Evolutionary conservation across 495 filamentous ascomycete genomes (phyloP), one percentile per base, ranked within the genome.

Genomic region (Cladorrhinum samala): DNA sequence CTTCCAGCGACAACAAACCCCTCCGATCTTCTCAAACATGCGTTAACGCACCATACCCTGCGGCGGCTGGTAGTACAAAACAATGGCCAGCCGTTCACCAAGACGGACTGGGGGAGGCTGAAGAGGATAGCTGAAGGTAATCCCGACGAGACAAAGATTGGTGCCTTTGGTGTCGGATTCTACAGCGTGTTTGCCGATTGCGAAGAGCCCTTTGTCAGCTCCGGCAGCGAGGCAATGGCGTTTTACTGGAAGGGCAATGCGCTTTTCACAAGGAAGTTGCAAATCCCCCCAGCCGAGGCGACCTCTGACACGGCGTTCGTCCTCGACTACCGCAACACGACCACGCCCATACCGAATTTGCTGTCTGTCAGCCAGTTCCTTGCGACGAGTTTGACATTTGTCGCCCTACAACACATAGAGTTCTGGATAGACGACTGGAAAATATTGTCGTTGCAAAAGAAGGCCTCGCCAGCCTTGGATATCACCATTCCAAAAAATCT

Each of bases 231-330:
- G 63, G 91, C 89, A 19, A 94, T 99, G 88, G 92, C 92, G 9
- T 99, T 99, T 66, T 97, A 96, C 71, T 99, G 94, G 94, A 96
- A 95, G 67, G 88, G 84, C 16, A 95, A 96, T 67, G 87, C 88
- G 6, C 77, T 99, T 3, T 96, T 93, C 64, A 99, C 94, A 3
- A 84, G 89, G 59, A 82, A 85, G 47, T 70, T 89, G 27, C 83
- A 84, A 63, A 63, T 96, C 5, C 80, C 86, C 3, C 73, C 78
- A 44, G 74, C 76, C 7, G 75, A 89, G 44, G 73, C 62, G 6
- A 81, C 76, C 55, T 72, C 74, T 13, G 83, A 90, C 51, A 99
- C 94, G 3, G 86, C 86, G 43, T 99, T 99, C 61, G 81, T 95
- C 19, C 77, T 99, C 21, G 89, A 96, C 57, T 95, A 95, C 65